Evolutionary conservation across 768 basidiomycete species (phyloP).

Genomic region (Tylopilus vinaceipallidus): DNA sequence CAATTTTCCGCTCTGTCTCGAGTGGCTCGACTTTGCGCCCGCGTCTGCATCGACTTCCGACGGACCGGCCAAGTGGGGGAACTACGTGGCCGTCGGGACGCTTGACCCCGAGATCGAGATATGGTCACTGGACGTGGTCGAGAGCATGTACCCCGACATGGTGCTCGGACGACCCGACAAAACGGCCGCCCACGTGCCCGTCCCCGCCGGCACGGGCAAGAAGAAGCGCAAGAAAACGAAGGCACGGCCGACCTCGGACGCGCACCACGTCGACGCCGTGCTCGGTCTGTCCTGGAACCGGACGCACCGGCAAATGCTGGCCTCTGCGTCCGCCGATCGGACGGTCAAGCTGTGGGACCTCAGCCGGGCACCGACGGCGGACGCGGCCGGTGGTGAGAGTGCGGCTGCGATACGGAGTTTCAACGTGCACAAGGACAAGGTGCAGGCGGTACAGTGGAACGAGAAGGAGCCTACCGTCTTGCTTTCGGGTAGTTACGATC

Average conservation of each 20-base stretch:
- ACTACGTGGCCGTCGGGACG: slow-evolving; percentile 94
- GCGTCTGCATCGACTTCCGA: slow-evolving; percentile 43
- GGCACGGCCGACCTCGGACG: slow-evolving; percentile 54
- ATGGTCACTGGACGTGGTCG: slow-evolving; percentile 92
- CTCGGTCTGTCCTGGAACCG: slow-evolving; percentile 94
- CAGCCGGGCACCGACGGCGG: slow-evolving; percentile 57
- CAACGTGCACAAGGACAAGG: slow-evolving; percentile 85
- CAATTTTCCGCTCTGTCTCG: slow-evolving; percentile 95
- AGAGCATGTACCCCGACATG: slow-evolving; percentile 90
- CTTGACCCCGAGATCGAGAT: slow-evolving; percentile 98
- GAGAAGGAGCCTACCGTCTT: slow-evolving; percentile 83
- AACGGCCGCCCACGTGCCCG: slow-evolving; percentile 74
- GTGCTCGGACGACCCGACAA: slow-evolving; percentile 89
- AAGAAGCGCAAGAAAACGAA: slow-evolving; percentile 92
- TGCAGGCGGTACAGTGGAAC: slow-evolving; percentile 97
- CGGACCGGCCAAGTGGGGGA: slow-evolving; percentile 53
- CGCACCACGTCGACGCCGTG: slow-evolving; percentile 91
- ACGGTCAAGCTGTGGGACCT: slow-evolving; percentile 99
- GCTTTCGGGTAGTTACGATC: slow-evolving; percentile 91
- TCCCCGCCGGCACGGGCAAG: slow-evolving; percentile 87
- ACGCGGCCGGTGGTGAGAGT: slow-evolving; percentile 43
- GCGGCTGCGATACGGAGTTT: slow-evolving; percentile 78
- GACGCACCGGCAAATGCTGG: slow-evolving; percentile 83
- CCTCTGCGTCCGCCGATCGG: slow-evolving; percentile 89
- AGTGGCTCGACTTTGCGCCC: slow-evolving; percentile 98